Conservation (phyloP, 129 eudicot genomes). For the Saussurea involucrata region DNA sequence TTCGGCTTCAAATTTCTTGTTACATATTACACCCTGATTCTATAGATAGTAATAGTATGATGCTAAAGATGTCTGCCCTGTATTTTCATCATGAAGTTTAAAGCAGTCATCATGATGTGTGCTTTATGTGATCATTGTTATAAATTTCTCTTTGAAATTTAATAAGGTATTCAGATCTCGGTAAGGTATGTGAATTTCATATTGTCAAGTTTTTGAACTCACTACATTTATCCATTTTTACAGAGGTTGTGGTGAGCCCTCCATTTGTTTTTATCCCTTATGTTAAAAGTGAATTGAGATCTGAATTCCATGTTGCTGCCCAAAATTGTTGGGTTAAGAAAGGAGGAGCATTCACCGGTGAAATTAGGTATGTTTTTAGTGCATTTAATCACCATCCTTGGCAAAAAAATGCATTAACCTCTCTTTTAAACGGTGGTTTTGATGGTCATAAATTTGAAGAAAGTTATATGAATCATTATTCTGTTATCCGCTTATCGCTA, state of each 20-base stretch:
- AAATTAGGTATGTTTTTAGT: slow-evolving; percentile 46
- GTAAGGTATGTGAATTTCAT: neutral
- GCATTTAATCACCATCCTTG: neutral
- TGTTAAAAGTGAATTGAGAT: slow-evolving; percentile 44
- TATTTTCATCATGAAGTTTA: neutral
- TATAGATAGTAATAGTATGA: neutral
- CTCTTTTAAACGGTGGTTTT: neutral
- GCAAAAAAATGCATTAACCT: neutral
- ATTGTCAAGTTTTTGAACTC: neutral
- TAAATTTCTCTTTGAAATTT: neutral
- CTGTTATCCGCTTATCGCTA: neutral
- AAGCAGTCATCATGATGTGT: neutral
- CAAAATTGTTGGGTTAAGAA: slow-evolving; percentile 64
- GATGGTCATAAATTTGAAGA: neutral
- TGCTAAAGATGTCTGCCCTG: neutral
- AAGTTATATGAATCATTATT: neutral
- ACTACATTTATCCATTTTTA: neutral
- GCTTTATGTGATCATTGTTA: neutral
- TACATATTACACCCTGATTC: neutral
- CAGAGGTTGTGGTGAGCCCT: slow-evolving; percentile 70
- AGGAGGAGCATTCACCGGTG: slow-evolving; percentile 74
- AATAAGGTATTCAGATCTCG: neutral
- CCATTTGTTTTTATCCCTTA: slow-evolving; percentile 52
- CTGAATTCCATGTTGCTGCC: slow-evolving; percentile 57
- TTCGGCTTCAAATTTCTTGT: neutral